A percentile compares a stretch with the other conserved stretches of the same genome.
Conservation (phyloP, 305 asterid genomes). For the Vinca major region DNA sequence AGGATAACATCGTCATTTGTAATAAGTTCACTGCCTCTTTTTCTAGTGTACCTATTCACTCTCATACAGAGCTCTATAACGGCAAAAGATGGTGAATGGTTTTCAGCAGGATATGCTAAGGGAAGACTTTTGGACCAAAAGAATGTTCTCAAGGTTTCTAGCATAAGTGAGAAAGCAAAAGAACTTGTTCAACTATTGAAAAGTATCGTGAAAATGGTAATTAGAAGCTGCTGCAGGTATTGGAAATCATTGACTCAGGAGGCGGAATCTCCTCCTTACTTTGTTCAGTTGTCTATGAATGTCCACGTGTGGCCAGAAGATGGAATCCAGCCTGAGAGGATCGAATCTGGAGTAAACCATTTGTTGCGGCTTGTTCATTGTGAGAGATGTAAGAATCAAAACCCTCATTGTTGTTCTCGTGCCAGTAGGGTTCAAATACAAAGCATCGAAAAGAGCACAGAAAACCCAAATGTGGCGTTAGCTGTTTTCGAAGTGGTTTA, state of each 20-base stretch:
- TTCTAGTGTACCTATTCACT: slow-evolving; percentile 80
- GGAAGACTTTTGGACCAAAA: slow-evolving; percentile 34
- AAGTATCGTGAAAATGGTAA: slow-evolving; percentile 40
- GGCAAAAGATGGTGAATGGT: slow-evolving; percentile 98
- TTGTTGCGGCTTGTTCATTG: slow-evolving; percentile 70
- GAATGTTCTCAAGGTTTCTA: slow-evolving; percentile 39
- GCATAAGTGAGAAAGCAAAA: slow-evolving; percentile 49
- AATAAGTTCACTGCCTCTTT: slow-evolving; percentile 73
- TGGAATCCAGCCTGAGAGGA: slow-evolving; percentile 97
- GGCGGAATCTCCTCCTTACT: slow-evolving; percentile 99
- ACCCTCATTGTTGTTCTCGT: slow-evolving; percentile 49
- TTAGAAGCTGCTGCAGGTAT: slow-evolving; percentile 62
- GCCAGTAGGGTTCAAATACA: slow-evolving; percentile 88
- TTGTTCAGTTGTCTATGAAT: slow-evolving; percentile 88
- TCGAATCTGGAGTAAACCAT: slow-evolving; percentile 83
- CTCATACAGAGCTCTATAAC: slow-evolving; percentile 94
- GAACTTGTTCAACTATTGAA: slow-evolving; percentile 34
- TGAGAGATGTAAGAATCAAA: slow-evolving; percentile 56
- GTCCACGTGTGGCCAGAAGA: slow-evolving; percentile 88
- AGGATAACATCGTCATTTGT: slow-evolving; percentile 81
- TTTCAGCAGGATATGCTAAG: slow-evolving; percentile 50
- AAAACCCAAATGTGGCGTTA: slow-evolving; percentile 53
- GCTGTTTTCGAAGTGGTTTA: slow-evolving; percentile 94
- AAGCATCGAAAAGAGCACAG: slow-evolving; percentile 83
- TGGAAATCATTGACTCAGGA: slow-evolving; percentile 98